Evolutionary conservation across 805 yeast genomes (phyloP).

Genomic region (Metschnikowia dekortorum): DNA sequence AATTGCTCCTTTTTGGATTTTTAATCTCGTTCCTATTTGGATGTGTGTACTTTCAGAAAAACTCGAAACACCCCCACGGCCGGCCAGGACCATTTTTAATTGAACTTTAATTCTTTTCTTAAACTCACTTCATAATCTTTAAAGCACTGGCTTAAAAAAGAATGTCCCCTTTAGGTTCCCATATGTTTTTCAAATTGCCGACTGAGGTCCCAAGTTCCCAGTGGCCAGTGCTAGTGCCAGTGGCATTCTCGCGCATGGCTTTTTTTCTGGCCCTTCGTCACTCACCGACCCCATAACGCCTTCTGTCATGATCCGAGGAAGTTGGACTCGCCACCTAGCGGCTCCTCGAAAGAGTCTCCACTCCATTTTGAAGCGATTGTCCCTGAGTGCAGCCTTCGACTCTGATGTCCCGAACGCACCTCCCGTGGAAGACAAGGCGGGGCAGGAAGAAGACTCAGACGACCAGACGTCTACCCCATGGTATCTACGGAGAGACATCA

Average conservation of each 20-base stretch:
- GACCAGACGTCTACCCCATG: conserved; percentile 42
- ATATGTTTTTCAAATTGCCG: too few species aligned
- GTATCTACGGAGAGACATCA: conserved; percentile 50
- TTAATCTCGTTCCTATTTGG: too few species aligned
- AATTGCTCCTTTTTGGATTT: too few species aligned
- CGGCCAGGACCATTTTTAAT: too few species aligned
- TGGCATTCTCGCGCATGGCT: background rate
- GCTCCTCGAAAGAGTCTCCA: background rate
- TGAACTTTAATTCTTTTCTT: too few species aligned
- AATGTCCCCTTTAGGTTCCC: too few species aligned
- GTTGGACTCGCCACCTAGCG: background rate
- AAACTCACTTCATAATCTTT: too few species aligned
- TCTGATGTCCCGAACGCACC: background rate
- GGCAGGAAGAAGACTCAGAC: background rate
- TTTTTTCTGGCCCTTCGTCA: background rate
- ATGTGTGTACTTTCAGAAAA: too few species aligned
- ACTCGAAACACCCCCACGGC: too few species aligned
- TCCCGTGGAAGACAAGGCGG: background rate
- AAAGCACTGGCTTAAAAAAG: too few species aligned
- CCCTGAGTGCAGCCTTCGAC: background rate
- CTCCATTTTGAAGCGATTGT: background rate
- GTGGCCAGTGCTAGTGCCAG: background rate
- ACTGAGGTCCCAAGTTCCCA: too few species aligned
- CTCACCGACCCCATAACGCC: background rate
- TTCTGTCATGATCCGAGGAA: background rate